A percentile compares a stretch with the other conserved stretches of the same genome.
Evolutionary conservation across 805 yeast species (phyloP).

Genomic region (Yarrowia yakushimensis): DNA sequence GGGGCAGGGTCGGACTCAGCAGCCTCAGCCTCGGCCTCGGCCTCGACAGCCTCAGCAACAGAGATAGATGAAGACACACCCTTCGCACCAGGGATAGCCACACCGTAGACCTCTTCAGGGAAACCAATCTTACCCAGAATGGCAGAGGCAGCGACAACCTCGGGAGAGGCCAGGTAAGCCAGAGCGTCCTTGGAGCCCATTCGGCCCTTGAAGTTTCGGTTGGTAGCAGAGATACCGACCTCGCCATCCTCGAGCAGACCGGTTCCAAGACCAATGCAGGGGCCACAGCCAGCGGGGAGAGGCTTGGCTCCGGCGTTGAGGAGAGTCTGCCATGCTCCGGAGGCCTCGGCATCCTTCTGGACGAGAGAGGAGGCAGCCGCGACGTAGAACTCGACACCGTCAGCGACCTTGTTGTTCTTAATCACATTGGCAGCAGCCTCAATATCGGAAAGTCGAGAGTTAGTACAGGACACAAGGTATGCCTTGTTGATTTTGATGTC

Average conservation of each 20-base stretch:
- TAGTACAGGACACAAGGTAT: constrained; percentile 95
- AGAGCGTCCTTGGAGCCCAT: constrained; percentile 97
- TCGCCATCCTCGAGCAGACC: constrained; percentile 94
- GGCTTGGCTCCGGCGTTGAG: constrained; percentile 92
- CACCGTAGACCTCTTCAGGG: constrained; percentile 78
- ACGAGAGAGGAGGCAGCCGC: constrained; percentile 97
- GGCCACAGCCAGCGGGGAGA: constrained; percentile 98
- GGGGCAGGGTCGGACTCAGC: constrained; percentile 41
- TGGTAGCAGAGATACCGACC: constrained; percentile 97
- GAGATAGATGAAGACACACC: constrained; percentile 44
- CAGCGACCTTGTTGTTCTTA: constrained; percentile 75
- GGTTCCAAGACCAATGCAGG: constrained; percentile 95
- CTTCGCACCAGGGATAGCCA: constrained; percentile 46
- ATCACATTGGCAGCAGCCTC: constrained; percentile 91
- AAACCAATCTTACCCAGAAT: constrained; percentile 90
- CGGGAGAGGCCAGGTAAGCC: constrained; percentile 95
- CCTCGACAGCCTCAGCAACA: constrained; percentile 37
- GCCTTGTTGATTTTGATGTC: constrained; percentile 86
- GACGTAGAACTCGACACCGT: constrained; percentile 89
- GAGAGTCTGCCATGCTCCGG: constrained; percentile 89
- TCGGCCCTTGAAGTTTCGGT: constrained; percentile 97
- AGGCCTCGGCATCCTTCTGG: constrained; percentile 84
- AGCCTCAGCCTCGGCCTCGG: constrained; percentile 37
- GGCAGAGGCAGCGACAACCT: constrained; percentile 97
- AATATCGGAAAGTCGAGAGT: constrained; percentile 87